Base-by-base conservation (phyloP, 2,329 filamentous ascomycete genomes). In the Ophiosphaerella narmari region DNA sequence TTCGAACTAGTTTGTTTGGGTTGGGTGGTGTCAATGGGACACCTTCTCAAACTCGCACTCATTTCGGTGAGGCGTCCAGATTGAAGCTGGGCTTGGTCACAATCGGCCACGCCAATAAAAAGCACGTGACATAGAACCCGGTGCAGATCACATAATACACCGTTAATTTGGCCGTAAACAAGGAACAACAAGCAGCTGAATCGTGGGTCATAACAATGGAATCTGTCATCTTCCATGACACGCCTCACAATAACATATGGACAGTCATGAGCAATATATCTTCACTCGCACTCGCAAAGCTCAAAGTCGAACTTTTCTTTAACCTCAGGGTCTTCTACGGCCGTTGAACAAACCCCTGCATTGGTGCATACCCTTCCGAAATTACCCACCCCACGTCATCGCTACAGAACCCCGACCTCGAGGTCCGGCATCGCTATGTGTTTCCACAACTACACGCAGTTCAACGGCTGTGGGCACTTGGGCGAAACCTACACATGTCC, bases 401-500 rank as follows among this genome's bases (percentile, higher is more conserved):
- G 38, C 16, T 24, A 14, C 38, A 7, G 6, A n/a, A 34, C n/a
- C 26, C 13, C 34, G 16, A 23, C 33, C 21, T 21, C 18, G 18
- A 21, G 18, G 16, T 23, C 18, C 29, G 23, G 13, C 37, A 39
- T 41, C 14, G 21, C 39, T 2, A 70, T 70, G 67, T 71, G 67
- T 40, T 67, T 57, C 35, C 63, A 70, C 43, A 72, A 72, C 55
- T 66, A 64, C 54, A 67, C 62, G n/a, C 57, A 62, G 39, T 68
- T 71, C 40, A 62, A 62, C 31, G 68, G 70, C 37, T 72, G 70
- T 52, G 67, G 66, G n/a, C 70, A 72, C 41, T 60, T 67, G 38
- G 67, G 62, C 18, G 59, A 63, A 48, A 56, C 60, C 9, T 55
- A 67, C 48, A 49, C 52, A 13, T 46, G 54, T 5, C 60, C 62